phyloP scores from a whole-genome alignment of 2,329 filamentous ascomycete genomes.

The Penicillium sp. region DNA sequence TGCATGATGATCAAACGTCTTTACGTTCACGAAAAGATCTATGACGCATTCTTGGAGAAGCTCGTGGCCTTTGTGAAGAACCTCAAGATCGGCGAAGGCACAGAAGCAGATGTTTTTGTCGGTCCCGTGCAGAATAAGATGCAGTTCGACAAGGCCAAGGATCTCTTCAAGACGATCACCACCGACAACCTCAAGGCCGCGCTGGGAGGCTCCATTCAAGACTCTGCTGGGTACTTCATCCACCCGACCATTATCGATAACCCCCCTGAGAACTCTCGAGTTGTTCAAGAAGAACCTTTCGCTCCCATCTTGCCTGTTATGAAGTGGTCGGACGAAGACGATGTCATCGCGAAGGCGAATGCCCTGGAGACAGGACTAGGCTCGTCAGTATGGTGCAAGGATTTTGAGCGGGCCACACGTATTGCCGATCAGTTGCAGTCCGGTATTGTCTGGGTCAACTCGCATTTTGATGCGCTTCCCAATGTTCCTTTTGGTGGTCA shows the following conservation, averaged over 20 bases:
- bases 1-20: constrained; percentile 61
- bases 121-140: constrained; percentile 65
- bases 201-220: constrained; percentile 49
- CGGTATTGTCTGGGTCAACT: constrained; percentile 63
- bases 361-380: constrained; percentile 55
- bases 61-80: constrained; percentile 48
- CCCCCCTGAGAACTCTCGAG: constrained; percentile 55
- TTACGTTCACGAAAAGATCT: constrained; percentile 63
- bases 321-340: constrained; percentile 61
- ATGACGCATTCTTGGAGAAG: constrained; percentile 55
- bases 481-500: constrained; percentile 51
- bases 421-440: constrained; percentile 59
- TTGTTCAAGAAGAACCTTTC: constrained; percentile 63
- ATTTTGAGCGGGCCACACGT: constrained; percentile 51
- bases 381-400: constrained; percentile 59
- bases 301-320: constrained; percentile 65
- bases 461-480: constrained; percentile 33
- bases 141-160: constrained; percentile 63
- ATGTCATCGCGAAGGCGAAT: constrained; percentile 60
- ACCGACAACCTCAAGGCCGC: constrained; percentile 56
- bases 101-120: constrained; percentile 50
- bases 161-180: constrained; percentile 58
- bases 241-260: constrained; percentile 61
- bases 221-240: constrained; percentile 57
- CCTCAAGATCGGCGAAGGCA: constrained; percentile 41